phyloP scores from a whole-genome alignment of 2,329 filamentous ascomycete species.

The Scopulariopsis brevicaulis region DNA sequence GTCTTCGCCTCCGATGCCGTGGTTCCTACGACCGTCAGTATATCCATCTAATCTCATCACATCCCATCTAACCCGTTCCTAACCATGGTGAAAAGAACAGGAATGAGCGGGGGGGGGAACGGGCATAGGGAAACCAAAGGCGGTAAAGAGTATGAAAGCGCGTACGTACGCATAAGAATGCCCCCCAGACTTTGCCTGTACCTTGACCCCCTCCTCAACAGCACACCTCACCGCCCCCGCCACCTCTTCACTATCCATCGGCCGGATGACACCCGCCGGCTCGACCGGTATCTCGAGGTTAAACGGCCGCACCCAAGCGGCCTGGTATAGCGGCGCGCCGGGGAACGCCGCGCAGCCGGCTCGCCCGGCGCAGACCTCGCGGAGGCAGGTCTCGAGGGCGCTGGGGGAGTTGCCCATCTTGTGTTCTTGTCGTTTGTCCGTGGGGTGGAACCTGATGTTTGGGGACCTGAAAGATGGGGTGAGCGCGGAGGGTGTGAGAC shows the following conservation, averaged over 20 bases:
- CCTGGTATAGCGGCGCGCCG: conserved; percentile 28
- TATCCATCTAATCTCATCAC: background rate
- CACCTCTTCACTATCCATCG: conserved; percentile 39
- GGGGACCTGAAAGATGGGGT: background rate
- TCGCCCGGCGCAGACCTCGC: conserved; percentile 31
- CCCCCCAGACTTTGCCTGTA: conserved; percentile 52
- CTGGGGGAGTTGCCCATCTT: conserved; percentile 32
- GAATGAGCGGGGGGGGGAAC: background rate
- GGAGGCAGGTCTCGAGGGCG: conserved; percentile 31
- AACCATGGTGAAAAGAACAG: background rate
- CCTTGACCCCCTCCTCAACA: conserved; percentile 31
- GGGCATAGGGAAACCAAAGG: background rate
- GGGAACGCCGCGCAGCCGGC: conserved; percentile 34
- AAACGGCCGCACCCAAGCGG: conserved; percentile 38
- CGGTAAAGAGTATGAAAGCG: background rate
- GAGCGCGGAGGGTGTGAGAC: too few relatives aligned
- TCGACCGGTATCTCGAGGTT: conserved; percentile 37
- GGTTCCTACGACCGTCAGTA: conserved; percentile 17
- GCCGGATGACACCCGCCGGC: conserved; percentile 45
- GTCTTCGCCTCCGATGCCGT: conserved; percentile 34
- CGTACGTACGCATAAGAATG: conserved; percentile 47
- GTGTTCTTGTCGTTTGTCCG: background rate
- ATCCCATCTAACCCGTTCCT: background rate
- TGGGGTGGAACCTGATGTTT: too few relatives aligned
- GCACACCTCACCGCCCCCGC: conserved; percentile 48